Conservation (phyloP, 192 early-diverging fungal species). For the Gigaspora rosea region DNA sequence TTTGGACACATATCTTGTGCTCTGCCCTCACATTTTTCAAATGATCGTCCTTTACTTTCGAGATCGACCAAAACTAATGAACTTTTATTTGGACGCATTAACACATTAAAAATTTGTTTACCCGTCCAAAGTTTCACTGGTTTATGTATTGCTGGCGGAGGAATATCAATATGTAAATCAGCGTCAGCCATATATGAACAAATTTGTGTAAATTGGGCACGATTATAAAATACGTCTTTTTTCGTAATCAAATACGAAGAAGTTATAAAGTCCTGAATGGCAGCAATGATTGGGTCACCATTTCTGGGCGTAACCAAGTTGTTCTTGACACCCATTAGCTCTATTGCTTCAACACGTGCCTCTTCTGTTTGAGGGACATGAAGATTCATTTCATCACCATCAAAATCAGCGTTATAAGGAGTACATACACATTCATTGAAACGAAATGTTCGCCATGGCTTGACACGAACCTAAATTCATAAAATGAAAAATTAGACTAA, state of each 20-base stretch:
- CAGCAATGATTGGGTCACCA: slow-evolving; percentile 97
- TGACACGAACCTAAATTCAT: slow-evolving; percentile 63
- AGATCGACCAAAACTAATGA: slow-evolving; percentile 78
- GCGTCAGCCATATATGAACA: slow-evolving; percentile 92
- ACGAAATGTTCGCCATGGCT: slow-evolving; percentile 97
- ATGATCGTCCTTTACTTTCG: slow-evolving; percentile 84
- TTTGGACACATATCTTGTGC: slow-evolving; percentile 80
- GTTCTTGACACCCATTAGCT: slow-evolving; percentile 95
- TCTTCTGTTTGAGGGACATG: slow-evolving; percentile 99
- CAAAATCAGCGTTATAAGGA: slow-evolving; percentile 99
- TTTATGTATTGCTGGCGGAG: slow-evolving; percentile 90
- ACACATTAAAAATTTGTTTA: slow-evolving; percentile 90
- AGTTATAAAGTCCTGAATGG: slow-evolving; percentile 99
- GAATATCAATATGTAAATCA: slow-evolving; percentile 82
- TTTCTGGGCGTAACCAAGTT: slow-evolving; percentile 98
- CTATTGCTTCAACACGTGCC: slow-evolving; percentile 92
- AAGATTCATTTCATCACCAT: slow-evolving; percentile 99
- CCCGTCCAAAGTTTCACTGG: slow-evolving; percentile 93
- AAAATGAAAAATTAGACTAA: slow-evolving; percentile 9
- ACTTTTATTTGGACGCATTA: slow-evolving; percentile 81
- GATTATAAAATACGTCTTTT: slow-evolving; percentile 95
- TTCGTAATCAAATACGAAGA: slow-evolving; percentile 90
- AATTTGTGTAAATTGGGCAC: slow-evolving; percentile 89
- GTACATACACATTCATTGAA: slow-evolving; percentile 99
- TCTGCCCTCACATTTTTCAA: slow-evolving; percentile 58